Evolutionary conservation across 1,284 basidiomycete species (phyloP).

Genomic region (Ustilago cynodontis): DNA sequence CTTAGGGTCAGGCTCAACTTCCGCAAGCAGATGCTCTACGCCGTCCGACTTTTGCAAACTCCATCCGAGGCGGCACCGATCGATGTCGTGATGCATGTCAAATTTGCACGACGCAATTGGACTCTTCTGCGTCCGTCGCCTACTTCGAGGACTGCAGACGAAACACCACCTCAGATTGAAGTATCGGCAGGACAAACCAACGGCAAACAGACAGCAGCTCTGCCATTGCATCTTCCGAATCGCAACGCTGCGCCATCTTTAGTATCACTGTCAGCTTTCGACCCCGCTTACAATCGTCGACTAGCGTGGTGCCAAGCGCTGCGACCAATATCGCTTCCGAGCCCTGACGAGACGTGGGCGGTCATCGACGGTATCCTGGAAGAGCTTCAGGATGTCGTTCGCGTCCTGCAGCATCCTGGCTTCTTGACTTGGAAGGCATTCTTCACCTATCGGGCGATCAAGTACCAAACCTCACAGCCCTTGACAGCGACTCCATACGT

Average conservation of each 20-base stretch:
- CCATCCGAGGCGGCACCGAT: conserved; percentile 31
- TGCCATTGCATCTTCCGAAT: conserved; percentile 22
- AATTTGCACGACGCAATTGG: conserved; percentile 40
- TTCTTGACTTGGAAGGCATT: conserved; percentile 47
- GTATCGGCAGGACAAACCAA: not conserved
- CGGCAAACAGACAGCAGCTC: not conserved
- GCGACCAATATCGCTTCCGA: conserved; percentile 75
- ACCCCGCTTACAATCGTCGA: conserved; percentile 78
- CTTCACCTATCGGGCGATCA: conserved; percentile 37
- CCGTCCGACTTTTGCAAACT: conserved; percentile 25
- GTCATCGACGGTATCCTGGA: conserved; percentile 74
- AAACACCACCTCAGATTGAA: not conserved
- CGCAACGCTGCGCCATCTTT: conserved; percentile 71
- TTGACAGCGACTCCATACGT: conserved; percentile 34
- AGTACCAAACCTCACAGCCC: conserved; percentile 30
- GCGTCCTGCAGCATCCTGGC: conserved; percentile 29
- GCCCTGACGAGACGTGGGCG: conserved; percentile 74
- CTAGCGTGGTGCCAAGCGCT: conserved; percentile 82
- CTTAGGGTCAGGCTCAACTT: conserved; percentile 36
- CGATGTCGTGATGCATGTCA: conserved; percentile 49
- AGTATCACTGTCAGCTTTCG: conserved; percentile 76
- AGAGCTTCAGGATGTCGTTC: conserved; percentile 74
- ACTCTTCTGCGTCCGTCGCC: conserved; percentile 15
- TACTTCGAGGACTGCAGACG: not conserved
- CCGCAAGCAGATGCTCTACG: conserved; percentile 50